Evolutionary conservation across 2,329 filamentous ascomycete species (phyloP).

Genomic region (Aspergillus felis): DNA sequence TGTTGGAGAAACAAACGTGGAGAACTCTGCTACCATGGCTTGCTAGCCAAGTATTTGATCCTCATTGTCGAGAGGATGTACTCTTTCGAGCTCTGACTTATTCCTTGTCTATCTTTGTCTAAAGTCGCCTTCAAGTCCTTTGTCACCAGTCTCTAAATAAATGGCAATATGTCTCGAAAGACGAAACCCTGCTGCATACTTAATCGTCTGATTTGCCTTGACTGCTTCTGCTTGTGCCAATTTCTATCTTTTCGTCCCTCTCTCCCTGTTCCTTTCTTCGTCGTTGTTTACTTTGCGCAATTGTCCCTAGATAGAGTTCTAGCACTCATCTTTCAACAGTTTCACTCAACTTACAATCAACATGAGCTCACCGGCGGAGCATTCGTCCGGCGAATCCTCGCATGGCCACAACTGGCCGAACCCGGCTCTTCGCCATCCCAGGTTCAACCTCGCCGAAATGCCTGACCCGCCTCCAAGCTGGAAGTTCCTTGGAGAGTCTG

Average conservation of each 20-base stretch:
- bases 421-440: conserved; percentile 3
- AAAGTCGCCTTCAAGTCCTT: neutral
- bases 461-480: conserved; percentile 7
- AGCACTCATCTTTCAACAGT: neutral
- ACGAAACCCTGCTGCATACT: neutral
- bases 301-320: neutral
- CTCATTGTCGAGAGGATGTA: neutral
- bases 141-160: neutral
- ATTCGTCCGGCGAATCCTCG: neutral
- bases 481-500: conserved; percentile 4
- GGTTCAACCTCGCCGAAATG: conserved; percentile 5
- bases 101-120: neutral
- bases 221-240: neutral
- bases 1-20: neutral
- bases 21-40: neutral
- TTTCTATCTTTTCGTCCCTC: neutral
- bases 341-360: conserved; percentile 1
- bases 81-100: neutral
- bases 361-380: neutral
- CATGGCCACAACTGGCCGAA: neutral
- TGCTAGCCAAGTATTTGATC: neutral
- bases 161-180: neutral
- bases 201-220: neutral
- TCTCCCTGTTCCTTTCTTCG: neutral
- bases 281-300: neutral